Evolutionary conservation across 1,284 basidiomycete species (phyloP).

Genomic region (Schizophyllum commune): DNA sequence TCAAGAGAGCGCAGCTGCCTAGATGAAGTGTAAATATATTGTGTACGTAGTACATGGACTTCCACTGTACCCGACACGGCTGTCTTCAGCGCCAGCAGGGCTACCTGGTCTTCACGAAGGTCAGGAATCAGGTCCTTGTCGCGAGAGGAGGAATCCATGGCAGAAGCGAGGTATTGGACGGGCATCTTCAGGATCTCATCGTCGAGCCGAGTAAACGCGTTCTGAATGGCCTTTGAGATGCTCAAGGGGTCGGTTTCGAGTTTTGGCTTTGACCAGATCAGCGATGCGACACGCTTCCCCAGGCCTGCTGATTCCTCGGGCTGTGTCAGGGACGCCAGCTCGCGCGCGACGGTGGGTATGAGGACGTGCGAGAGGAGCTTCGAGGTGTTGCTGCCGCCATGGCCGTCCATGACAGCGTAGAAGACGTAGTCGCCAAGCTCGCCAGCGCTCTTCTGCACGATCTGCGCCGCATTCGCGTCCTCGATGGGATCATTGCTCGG

Average conservation of each 20-base stretch:
- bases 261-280: constrained; percentile 19
- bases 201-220: constrained; percentile 76
- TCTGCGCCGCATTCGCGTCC: constrained; percentile 71
- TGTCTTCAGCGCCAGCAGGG: constrained; percentile 65
- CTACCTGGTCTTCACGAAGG: constrained; percentile 63
- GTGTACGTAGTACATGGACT: constrained; percentile 5
- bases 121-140: constrained; percentile 54
- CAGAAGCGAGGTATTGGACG: constrained; percentile 59
- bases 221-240: constrained; percentile 67
- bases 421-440: constrained; percentile 72
- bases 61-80: constrained; percentile 56
- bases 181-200: constrained; percentile 74
- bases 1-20: constrained; percentile 86
- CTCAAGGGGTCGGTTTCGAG: constrained; percentile 51
- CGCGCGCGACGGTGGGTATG: constrained; percentile 80
- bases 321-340: constrained; percentile 43
- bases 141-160: constrained; percentile 39
- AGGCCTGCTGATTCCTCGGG: constrained; percentile 15
- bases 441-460: constrained; percentile 56
- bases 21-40: neutral
- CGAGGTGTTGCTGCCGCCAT: constrained; percentile 80
- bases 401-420: constrained; percentile 91
- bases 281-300: constrained; percentile 22
- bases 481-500: constrained; percentile 88
- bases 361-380: constrained; percentile 79